phyloP scores from a whole-genome alignment of 495 filamentous ascomycete species.

The Penicillium waksmanii region DNA sequence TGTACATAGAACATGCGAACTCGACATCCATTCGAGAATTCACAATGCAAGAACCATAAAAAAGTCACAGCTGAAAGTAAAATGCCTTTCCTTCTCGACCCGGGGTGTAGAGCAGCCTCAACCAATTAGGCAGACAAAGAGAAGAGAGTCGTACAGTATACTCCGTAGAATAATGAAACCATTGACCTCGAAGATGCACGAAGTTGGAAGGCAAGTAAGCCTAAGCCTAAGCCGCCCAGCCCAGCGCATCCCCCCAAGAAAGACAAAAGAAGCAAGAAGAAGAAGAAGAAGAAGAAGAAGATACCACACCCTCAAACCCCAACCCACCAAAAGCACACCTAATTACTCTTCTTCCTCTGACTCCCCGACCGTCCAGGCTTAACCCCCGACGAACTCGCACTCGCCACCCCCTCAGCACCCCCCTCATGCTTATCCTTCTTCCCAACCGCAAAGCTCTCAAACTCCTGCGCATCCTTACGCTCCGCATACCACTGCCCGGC shows the following conservation, averaged over 20 bases:
- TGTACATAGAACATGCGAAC: constrained; percentile 31
- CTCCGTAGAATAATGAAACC: too few species aligned
- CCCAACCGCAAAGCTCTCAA: constrained; percentile 56
- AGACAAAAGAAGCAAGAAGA: too few species aligned
- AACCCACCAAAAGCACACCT: neutral
- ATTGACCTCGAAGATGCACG: too few species aligned
- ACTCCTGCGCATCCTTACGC: constrained; percentile 84
- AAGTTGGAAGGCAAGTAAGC: too few species aligned
- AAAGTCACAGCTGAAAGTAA: constrained; percentile 3
- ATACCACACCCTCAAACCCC: too few species aligned
- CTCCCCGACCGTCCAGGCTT: constrained; percentile 28
- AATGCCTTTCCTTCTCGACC: neutral
- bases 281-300: too few species aligned
- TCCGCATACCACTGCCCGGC: constrained; percentile 99
- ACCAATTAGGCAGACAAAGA: too few species aligned
- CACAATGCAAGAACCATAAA: constrained; percentile 1
- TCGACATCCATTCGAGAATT: constrained; percentile 7
- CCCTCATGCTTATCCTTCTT: constrained; percentile 40
- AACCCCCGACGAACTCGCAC: neutral
- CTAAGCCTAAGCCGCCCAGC: too few species aligned
- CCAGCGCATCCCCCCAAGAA: too few species aligned
- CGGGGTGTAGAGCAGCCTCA: too few species aligned
- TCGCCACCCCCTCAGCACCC: constrained; percentile 6
- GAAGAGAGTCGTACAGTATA: too few species aligned
- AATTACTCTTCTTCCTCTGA: constrained; percentile 34